Evolutionary conservation across 352 stramenopile species (phyloP), one percentile per base, ranked within the genome.

Genomic region (Pythium guiyangense): DNA sequence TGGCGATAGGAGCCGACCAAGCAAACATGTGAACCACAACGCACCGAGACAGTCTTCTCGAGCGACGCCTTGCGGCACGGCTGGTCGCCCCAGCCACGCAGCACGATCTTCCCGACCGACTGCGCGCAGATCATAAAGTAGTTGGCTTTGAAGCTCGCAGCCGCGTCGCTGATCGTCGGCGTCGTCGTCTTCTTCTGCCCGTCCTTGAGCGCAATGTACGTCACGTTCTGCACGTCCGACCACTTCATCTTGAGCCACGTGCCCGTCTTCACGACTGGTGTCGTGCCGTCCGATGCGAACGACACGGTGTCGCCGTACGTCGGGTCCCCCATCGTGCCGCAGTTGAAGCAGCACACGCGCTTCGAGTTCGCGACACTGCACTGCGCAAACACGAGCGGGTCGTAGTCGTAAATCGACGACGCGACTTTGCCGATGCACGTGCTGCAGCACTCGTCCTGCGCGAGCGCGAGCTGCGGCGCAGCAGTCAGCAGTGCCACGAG

Each of bases 71-170:
- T 48, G 3, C 67, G 63, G 59, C 80, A 90, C 1, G 67, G 57
- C 44, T 87, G 71, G 17, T 52, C 58, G 18, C 80, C 80, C 77
- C 77, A 90, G 20, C 70, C 80, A 39, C 80, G 77, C 39, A 90
- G 73, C 39, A 87, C 64, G 49, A 90, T 73, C 59, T 66, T 78
- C 6, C 80, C 80, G 22, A 74, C 70, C 15, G 60, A 46, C 46
- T 72, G 73, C 39, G 78, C 73, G 47, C 80, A 90, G 52, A 90
- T 88, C 64, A 87, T 73, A 50, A 83, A 88, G 22, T 70, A 85
- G 49, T 57, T 60, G 20, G 71, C 74, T 31, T 74, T 70, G 17
- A 70, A 35, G 1, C 53, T 66, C 4, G 80, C 80, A 6, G 37
- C 27, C 8, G 67, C 59, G 64, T 77, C 68, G 18, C 54, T 61